These are phyloP conservation scores for Pascua sp. DNA, from an alignment of 1,284 basidiomycete species.

Conservation along the genomic window DNA sequence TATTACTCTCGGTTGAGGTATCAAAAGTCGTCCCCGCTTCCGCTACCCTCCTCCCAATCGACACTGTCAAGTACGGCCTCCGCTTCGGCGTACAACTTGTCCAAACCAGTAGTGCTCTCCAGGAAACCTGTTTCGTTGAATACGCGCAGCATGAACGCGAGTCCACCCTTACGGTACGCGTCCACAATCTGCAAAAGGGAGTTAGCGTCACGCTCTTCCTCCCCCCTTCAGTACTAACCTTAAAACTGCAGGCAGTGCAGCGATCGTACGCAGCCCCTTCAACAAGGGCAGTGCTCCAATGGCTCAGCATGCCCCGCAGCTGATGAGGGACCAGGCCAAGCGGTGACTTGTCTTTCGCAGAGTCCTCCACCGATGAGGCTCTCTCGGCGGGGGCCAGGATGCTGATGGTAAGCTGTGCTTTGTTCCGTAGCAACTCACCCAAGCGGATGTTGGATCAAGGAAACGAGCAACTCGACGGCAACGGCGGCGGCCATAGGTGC, in stretches of 20 bases:
- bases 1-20: too few relatives aligned
- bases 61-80: conserved; percentile 22
- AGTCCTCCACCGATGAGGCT: not conserved
- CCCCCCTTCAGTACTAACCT: conserved; percentile 52
- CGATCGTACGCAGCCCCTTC: conserved; percentile 79
- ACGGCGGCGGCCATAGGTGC: conserved; percentile 87
- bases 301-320: conserved; percentile 79
- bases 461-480: conserved; percentile 87
- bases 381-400: conserved; percentile 61
- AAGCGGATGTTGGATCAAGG: conserved; percentile 81
- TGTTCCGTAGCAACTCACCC: conserved; percentile 57
- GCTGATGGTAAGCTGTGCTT: conserved; percentile 44
- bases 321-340: conserved; percentile 91
- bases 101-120: conserved; percentile 78
- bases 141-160: conserved; percentile 71
- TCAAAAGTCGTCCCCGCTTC: conserved; percentile 4
- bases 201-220: too few relatives aligned
- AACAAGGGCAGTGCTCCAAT: conserved; percentile 79
- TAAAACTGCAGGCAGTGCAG: conserved; percentile 86
- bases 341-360: conserved; percentile 50
- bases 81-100: conserved; percentile 74
- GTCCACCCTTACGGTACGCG: conserved; percentile 71
- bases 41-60: conserved; percentile 22
- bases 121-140: conserved; percentile 82
- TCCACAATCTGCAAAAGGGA: conserved; percentile 60